Evolutionary conservation across 805 yeast genomes (phyloP).

Genomic region (Starmerella etchellsii): DNA sequence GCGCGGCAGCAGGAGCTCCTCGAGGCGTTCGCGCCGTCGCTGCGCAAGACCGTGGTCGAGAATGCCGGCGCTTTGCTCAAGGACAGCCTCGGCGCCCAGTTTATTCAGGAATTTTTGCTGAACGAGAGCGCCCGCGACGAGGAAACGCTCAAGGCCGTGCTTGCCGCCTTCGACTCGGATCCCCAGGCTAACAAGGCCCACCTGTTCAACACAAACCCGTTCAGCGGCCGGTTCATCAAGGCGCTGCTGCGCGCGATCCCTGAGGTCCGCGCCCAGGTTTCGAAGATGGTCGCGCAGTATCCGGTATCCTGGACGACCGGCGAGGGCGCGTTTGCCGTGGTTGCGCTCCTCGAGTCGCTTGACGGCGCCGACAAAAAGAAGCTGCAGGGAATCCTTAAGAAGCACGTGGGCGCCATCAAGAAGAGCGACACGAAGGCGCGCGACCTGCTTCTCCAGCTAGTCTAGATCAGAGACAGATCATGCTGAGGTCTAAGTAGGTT

Average conservation of each 20-base stretch:
- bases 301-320: constrained; percentile 57
- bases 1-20: constrained; percentile 62
- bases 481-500: too few relatives aligned
- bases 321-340: constrained; percentile 67
- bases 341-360: constrained; percentile 62
- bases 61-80: constrained; percentile 41
- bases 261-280: constrained; percentile 37
- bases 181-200: constrained; percentile 48
- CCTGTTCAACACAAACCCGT: constrained; percentile 32
- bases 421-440: constrained; percentile 27
- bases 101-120: constrained; percentile 60
- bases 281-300: constrained; percentile 41
- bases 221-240: constrained; percentile 20
- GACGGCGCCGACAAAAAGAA: constrained; percentile 30
- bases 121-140: constrained; percentile 27
- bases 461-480: too few relatives aligned
- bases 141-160: constrained; percentile 35
- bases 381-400: constrained; percentile 44
- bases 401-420: constrained; percentile 19
- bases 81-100: constrained; percentile 60
- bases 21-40: constrained; percentile 48
- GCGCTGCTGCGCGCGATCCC: constrained; percentile 22
- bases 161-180: constrained; percentile 46
- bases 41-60: constrained; percentile 43
- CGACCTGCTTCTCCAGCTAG: constrained; percentile 23